These are phyloP conservation scores for Zygnema cylindricum DNA, from an alignment of 139 green algal species.

Conservation along the genomic window DNA sequence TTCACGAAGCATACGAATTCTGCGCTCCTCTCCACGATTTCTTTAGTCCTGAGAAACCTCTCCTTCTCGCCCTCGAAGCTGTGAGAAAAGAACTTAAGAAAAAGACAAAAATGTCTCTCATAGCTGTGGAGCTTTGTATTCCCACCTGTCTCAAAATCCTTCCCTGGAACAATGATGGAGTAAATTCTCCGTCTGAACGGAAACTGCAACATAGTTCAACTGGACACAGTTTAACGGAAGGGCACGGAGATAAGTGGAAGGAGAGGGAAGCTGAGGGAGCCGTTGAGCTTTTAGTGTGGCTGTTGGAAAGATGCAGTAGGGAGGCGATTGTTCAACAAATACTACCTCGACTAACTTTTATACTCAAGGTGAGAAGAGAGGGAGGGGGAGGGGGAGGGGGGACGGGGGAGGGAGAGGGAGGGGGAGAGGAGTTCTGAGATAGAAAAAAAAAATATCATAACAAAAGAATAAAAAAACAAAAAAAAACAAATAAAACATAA, in stretches of 20 bases:
- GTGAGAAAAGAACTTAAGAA: neutral
- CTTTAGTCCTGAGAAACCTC: neutral
- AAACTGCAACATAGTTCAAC: too few relatives aligned
- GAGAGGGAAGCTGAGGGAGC: neutral
- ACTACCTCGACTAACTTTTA: neutral
- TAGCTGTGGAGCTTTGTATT: conserved; percentile 6
- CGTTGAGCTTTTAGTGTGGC: neutral
- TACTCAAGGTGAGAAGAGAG: neutral
- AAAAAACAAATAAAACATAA: neutral
- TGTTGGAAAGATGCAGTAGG: neutral
- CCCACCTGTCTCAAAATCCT: neutral
- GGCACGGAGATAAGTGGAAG: neutral
- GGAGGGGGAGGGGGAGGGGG: neutral
- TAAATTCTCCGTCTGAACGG: too few relatives aligned
- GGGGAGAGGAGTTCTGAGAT: neutral
- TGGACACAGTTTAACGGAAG: neutral
- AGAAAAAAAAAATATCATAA: neutral
- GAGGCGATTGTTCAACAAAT: neutral
- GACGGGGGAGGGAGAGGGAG: neutral
- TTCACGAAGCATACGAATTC: conserved; percentile 10
- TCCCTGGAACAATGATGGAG: neutral
- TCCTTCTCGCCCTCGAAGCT: neutral
- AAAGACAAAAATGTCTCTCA: neutral
- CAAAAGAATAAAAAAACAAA: neutral
- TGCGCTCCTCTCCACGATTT: neutral